Evolutionary conservation across 495 filamentous ascomycete species (phyloP), one percentile per base, ranked within the genome.

Genomic region (Talaromyces nanjingensis): DNA sequence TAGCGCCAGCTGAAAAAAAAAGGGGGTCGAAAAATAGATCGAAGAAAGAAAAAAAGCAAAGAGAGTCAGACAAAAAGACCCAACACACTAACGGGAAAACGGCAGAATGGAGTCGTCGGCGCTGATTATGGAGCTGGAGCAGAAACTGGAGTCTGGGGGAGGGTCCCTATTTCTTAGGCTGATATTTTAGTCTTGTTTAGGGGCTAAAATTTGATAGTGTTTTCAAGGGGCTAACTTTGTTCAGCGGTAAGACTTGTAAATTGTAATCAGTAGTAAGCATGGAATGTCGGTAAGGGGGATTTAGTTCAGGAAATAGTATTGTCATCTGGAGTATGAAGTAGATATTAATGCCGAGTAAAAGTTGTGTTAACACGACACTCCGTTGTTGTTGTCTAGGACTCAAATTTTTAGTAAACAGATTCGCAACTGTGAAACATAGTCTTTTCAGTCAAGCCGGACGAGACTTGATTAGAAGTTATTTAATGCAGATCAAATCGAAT

Each of bases 221-320:
- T 37, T 16, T 18, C 27, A 59, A 59, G 56, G 56, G 29, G 56
- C 18, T 33, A 59, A 59, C 18, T 59, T 20, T 33, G 31, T 59
- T 37, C 56, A 59, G 27, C 31, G 24, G 24, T 27, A 14, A 29
- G 53, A 22, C 49, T 54, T 22, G 53, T 29, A 29, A 16, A 6
- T 6, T 27, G 53, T 14, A 56, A 14, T 29, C 6, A 27, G 22
- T 56, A 27, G 24, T 14, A 56, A 29, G 53, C 53, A 29, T 56
- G 53, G 7, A 56, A 56, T 56, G 27, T 56, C 53, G 24, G 53
- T 56, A 56, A 56, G 53, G 53, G 53, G 53, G 53, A 56, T 56
- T 18, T 18, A 20, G 45, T 49, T 2, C 9, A 49, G 16, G 0
- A 8, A 49, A 49, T 49, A 20, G 25, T 25, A 27, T 49, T 42